These are phyloP conservation scores for Melampsora americana DNA, from an alignment of 1,284 basidiomycete species.

Conservation along the genomic window DNA sequence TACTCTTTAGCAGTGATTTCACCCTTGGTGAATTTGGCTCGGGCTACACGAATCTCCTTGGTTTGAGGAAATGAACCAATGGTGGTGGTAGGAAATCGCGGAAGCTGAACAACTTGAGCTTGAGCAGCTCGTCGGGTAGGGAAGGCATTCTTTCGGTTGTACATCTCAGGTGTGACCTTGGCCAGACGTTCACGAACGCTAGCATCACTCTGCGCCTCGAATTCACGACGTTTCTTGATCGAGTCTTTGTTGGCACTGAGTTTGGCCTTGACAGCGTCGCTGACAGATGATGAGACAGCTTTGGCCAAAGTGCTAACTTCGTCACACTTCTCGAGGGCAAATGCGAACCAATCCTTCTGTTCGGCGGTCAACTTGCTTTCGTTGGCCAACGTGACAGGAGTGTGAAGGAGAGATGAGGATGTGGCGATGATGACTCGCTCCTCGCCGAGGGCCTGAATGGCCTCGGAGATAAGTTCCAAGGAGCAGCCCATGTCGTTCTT, in stretches of 20 bases:
- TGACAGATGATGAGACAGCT: constrained; percentile 62
- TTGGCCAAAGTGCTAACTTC: constrained; percentile 87
- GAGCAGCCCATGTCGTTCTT: constrained; percentile 89
- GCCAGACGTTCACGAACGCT: constrained; percentile 92
- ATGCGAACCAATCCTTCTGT: constrained; percentile 98
- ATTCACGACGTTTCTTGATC: constrained; percentile 91
- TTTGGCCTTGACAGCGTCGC: constrained; percentile 63
- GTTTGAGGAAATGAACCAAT: constrained; percentile 86
- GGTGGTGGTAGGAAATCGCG: constrained; percentile 97
- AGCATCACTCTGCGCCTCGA: constrained; percentile 91
- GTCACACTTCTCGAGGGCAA: constrained; percentile 90
- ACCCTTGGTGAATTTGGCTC: constrained; percentile 89
- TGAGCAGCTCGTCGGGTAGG: constrained; percentile 81
- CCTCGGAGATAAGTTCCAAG: constrained; percentile 79
- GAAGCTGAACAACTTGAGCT: constrained; percentile 81
- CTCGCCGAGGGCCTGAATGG: constrained; percentile 72
- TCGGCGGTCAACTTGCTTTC: constrained; percentile 88
- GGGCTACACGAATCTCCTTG: constrained; percentile 95
- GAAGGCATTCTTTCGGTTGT: constrained; percentile 89
- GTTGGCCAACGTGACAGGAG: constrained; percentile 86
- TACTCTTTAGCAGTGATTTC: constrained; percentile 85
- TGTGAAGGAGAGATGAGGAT: constrained; percentile 97
- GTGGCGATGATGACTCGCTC: constrained; percentile 85
- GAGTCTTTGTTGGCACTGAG: constrained; percentile 84
- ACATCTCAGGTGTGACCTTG: constrained; percentile 80